Evolutionary conservation across 2,329 filamentous ascomycete genomes (phyloP).

Genomic region (Septoria petroselini): DNA sequence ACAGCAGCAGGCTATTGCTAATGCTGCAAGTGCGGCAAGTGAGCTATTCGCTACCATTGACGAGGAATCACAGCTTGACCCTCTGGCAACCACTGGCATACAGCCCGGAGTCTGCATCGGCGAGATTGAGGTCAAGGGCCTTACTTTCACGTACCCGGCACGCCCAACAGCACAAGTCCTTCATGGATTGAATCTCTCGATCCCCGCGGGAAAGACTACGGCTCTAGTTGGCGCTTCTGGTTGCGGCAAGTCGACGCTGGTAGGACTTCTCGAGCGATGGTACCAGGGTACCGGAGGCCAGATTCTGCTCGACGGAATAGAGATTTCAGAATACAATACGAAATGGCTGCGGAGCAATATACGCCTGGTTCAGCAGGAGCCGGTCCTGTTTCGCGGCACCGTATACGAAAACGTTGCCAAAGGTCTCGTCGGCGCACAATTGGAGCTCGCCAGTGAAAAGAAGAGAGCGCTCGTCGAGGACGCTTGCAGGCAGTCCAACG

Average conservation of each 20-base stretch:
- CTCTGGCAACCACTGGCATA: constrained; percentile 32
- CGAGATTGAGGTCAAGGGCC: constrained; percentile 60
- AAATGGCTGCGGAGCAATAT: constrained; percentile 38
- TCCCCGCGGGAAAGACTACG: constrained; percentile 45
- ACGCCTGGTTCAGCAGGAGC: constrained; percentile 40
- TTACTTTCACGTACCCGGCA: constrained; percentile 69
- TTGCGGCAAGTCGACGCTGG: constrained; percentile 41
- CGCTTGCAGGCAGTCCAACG: constrained; percentile 37
- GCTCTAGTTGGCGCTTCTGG: constrained; percentile 45
- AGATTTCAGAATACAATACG: constrained; percentile 33
- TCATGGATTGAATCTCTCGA: constrained; percentile 35
- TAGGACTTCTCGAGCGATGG: constrained; percentile 39
- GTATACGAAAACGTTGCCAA: constrained; percentile 40
- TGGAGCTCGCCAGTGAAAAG: constrained; percentile 33
- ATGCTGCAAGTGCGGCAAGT: constrained; percentile 43
- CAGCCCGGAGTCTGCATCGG: constrained; percentile 29
- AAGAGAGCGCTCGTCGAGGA: constrained; percentile 36
- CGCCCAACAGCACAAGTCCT: constrained; percentile 40
- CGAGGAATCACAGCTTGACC: constrained; percentile 41
- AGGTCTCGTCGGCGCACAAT: constrained; percentile 40
- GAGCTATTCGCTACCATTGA: constrained; percentile 46
- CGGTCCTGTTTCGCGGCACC: constrained; percentile 38
- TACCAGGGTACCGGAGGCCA: constrained; percentile 33
- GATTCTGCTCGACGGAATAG: constrained; percentile 36
- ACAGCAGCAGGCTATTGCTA: constrained; percentile 43